Base-by-base conservation (phyloP, 2,329 filamentous ascomycete species). In the Keithomyces neogunnii region DNA sequence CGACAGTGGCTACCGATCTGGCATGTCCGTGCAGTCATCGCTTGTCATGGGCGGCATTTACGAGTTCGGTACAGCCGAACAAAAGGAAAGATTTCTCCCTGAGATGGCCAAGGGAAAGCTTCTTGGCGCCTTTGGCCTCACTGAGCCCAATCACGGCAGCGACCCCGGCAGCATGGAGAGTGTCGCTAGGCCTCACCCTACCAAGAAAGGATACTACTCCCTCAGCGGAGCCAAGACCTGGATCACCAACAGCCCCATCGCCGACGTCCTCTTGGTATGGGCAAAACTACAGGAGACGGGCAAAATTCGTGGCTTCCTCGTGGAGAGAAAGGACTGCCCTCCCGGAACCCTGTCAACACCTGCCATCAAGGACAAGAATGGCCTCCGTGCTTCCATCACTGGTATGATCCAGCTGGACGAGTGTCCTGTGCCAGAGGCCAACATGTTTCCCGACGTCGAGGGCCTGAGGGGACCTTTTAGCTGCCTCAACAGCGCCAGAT, bases 351-450 rank as follows among this genome's bases (percentile, higher is more conserved):
- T 99, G 11, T 89, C 93, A 68, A 99, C 93, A 5, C 93, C 93
- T 1, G 74, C 87, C 10, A 86, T 99, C 67, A 95, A 95, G 75
- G 82, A 97, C 73, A 99, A 99, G 79, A 96, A 88, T 55, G 93
- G 91, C 2, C 81, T 99, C 33, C 80, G 93, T 53, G 93, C 93
- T 10, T 95, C 89, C 10, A 87, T 96, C 56, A 99, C 93, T 1
- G 93, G 93, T 52, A 97, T 97, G 93, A 96, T 99, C 58, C 90
- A 96, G 60, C 79, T 99, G 64, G 92, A 96, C 57, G 84, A 87
- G 56, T 91, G 88, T 58, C 92, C 93, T 1, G 89, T 99, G 0
- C 85, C 90, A 0, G 83, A 85, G 58, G 88, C 82, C 60, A 96
- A 96, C 72, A 95, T 99, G 90, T 90, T 99, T 62, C 91, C 91